A percentile compares a stretch with the other conserved stretches of the same genome.
phyloP scores from a whole-genome alignment of 257 asterid genomes.

The Solanum tarapatanum region DNA sequence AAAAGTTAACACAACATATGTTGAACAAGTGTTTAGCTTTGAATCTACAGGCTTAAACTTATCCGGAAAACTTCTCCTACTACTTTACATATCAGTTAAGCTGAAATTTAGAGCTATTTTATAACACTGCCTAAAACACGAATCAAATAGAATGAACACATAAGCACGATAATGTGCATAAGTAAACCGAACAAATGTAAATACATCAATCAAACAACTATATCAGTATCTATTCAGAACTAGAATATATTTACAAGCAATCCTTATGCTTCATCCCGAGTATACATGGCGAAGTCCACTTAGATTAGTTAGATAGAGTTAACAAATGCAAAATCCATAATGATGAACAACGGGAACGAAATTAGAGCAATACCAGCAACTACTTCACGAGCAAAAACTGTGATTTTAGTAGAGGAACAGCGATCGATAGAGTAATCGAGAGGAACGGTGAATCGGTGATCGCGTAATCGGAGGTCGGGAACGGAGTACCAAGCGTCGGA shows the following conservation, averaged over 20 bases:
- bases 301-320: not conserved
- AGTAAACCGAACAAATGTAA: not conserved
- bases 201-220: not conserved
- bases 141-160: not conserved
- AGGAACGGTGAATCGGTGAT: slow-evolving; percentile 78
- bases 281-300: not conserved
- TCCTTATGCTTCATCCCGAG: not conserved
- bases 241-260: not conserved
- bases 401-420: slow-evolving; percentile 34
- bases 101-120: not conserved
- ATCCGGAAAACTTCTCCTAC: not conserved
- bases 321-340: not conserved
- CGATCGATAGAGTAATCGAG: slow-evolving; percentile 45
- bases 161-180: not conserved
- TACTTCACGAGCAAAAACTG: slow-evolving; percentile 79
- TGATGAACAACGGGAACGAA: not conserved
- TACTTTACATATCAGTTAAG: not conserved
- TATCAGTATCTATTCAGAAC: not conserved
- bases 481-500: slow-evolving; percentile 63
- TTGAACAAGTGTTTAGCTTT: not conserved
- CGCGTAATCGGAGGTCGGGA: slow-evolving; percentile 84
- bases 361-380: slow-evolving; percentile 43
- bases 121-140: not conserved
- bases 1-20: not conserved
- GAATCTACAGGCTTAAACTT: not conserved